Evolutionary conservation across 805 yeast species (phyloP), one percentile per base, ranked within the genome.

Genomic region (Monosporozyma servazzii): DNA sequence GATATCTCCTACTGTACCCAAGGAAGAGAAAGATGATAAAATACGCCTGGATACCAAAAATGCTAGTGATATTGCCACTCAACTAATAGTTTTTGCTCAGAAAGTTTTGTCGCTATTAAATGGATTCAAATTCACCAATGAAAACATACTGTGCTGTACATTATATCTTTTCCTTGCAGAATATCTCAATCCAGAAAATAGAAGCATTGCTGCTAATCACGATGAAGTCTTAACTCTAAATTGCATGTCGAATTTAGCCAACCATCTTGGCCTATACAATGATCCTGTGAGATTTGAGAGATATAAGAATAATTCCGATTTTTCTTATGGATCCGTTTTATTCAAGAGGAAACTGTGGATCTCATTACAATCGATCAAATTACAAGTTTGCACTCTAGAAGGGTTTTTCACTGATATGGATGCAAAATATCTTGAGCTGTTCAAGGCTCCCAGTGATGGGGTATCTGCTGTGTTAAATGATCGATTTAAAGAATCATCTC

Each of bases 321-420:
- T 13, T 43, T 45, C 33, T 40, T 41, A 46, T 36, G 8, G 48
- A 6, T 23, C 45, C 11, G 36, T 47, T 23, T 20, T 23, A 6
- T 41, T 52, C 15, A 53, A 56, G 37, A 43, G 55, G 21, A 56
- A 55, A 46, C 18, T 59, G 21, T 59, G 63, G 63, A 47, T 55
- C 1, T 58, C 61, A 27, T 18, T 59, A 10, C 62, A 59, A 48
- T 53, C 58, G 13, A 3, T 59, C 5, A 52, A 45, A 15, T 49
- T 56, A 15, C 50, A 48, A 41, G 40, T 51, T 25, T 30, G 49
- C 17, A 51, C 55, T 2, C 15, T 44, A 4, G 53, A 54, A 45
- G 62, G 57, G 15, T 48, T 40, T 20, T 30, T 45, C 3, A 52
- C 39, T 33, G 33, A 18, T 3, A 20, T 37, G 27, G 47, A 52